Conservation (phyloP, 225 moss, liverwort and hornwort genomes). For the Anthoceros angustus region DNA sequence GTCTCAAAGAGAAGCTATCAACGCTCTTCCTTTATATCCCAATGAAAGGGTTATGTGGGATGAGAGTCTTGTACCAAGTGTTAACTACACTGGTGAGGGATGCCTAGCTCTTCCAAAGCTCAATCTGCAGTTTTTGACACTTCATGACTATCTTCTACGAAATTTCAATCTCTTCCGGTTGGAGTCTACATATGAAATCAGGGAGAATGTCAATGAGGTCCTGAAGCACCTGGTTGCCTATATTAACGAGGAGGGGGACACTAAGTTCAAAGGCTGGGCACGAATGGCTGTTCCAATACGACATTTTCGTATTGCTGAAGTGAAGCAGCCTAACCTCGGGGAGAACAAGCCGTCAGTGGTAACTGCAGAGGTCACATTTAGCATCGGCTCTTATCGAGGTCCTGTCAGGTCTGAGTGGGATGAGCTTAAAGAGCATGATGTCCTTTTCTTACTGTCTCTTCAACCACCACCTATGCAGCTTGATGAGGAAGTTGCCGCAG, state of each 20-base stretch:
- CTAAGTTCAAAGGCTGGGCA: constrained; percentile 85
- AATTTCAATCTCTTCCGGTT: constrained; percentile 86
- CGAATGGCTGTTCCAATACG: constrained; percentile 74
- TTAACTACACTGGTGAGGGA: constrained; percentile 80
- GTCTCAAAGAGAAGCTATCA: constrained; percentile 87
- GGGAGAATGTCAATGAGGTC: constrained; percentile 75
- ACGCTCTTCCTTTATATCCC: constrained; percentile 85
- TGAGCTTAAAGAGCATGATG: constrained; percentile 90
- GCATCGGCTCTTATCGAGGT: constrained; percentile 62
- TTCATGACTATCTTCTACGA: constrained; percentile 87
- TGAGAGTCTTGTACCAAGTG: constrained; percentile 84
- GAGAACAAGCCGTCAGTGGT: constrained; percentile 88
- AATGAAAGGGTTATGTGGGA: constrained; percentile 99
- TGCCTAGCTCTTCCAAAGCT: constrained; percentile 76
- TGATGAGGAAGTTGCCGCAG: constrained; percentile 49
- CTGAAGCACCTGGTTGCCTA: constrained; percentile 79
- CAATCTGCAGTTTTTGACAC: constrained; percentile 88
- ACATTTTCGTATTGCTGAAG: constrained; percentile 70
- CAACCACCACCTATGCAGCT: constrained; percentile 40
- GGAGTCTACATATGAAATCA: constrained; percentile 89
- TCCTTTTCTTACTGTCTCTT: constrained; percentile 68
- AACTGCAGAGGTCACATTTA: constrained; percentile 68
- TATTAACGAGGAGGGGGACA: constrained; percentile 73
- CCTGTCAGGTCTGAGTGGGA: constrained; percentile 90
- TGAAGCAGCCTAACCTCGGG: constrained; percentile 79